Evolutionary conservation across 495 filamentous ascomycete species (phyloP).

Genomic region (Daldinia vernicosa): DNA sequence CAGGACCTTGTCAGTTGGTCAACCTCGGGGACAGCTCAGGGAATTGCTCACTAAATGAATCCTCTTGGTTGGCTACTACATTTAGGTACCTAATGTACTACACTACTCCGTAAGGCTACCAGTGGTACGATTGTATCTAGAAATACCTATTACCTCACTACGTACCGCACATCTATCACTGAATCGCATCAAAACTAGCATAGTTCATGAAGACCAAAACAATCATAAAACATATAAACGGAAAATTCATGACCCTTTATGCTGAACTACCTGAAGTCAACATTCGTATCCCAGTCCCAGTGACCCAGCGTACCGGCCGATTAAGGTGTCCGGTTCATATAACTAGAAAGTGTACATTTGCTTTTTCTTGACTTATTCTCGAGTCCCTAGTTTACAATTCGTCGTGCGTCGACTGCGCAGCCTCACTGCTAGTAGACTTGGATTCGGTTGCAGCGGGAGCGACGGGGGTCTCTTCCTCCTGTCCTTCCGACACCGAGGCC

Average conservation of each 20-base stretch:
- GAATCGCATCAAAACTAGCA: not conserved
- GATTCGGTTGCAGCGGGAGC: constrained; percentile 63
- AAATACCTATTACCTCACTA: not conserved
- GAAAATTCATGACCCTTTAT: constrained; percentile 44
- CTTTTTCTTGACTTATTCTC: constrained; percentile 31
- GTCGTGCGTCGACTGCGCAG: constrained; percentile 63
- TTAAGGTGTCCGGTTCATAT: constrained; percentile 36
- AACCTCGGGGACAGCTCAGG: constrained; percentile 8
- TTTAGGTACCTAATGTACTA: not conserved
- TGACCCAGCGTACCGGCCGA: constrained; percentile 39
- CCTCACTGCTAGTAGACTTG: constrained; percentile 54
- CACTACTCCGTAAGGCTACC: not conserved
- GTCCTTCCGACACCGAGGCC: constrained; percentile 63
- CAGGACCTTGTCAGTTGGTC: constrained; percentile 17
- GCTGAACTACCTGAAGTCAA: constrained; percentile 46
- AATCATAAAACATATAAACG: constrained; percentile 16
- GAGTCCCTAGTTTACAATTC: constrained; percentile 65
- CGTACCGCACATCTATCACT: not conserved
- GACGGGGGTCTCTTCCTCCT: constrained; percentile 63
- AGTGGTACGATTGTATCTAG: no score
- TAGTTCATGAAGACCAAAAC: not conserved
- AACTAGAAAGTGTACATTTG: constrained; percentile 44
- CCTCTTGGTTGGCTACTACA: not conserved
- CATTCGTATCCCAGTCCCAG: constrained; percentile 46
- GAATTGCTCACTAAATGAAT: not conserved